These are phyloP conservation scores for Rosa persica DNA, from an alignment of 306 rosid species.

Conservation along the genomic window DNA sequence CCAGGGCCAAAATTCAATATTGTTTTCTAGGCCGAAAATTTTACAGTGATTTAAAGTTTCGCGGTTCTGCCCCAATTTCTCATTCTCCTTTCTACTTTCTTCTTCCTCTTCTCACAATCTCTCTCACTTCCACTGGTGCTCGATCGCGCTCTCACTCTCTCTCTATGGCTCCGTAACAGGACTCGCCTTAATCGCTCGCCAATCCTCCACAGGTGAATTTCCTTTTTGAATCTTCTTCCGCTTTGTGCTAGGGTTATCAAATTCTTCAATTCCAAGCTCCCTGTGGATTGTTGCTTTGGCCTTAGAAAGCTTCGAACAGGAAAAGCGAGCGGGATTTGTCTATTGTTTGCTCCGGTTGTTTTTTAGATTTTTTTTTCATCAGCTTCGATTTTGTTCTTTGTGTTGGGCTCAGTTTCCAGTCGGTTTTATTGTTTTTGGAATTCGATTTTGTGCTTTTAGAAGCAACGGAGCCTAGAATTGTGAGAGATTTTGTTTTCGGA, in stretches of 20 bases:
- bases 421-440: neutral
- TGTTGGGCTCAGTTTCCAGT: neutral
- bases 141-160: constrained; percentile 26
- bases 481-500: neutral
- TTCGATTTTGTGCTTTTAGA: neutral
- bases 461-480: neutral
- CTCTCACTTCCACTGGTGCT: constrained; percentile 6
- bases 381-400: neutral
- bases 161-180: constrained; percentile 11
- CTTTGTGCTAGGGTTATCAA: constrained; percentile 14
- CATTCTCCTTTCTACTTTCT: constrained; percentile 3
- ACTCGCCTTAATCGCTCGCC: constrained; percentile 40
- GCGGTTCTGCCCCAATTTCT: constrained; percentile 67
- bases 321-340: constrained; percentile 3
- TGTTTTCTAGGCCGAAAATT: neutral
- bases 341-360: neutral
- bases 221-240: constrained; percentile 2
- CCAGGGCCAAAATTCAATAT: constrained; percentile 13
- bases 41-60: constrained; percentile 59
- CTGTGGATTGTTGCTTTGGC: neutral
- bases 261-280: neutral
- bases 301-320: constrained; percentile 28
- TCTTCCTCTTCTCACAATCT: constrained; percentile 12
- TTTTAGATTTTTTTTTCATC: neutral
- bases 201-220: constrained; percentile 25